Conservation (phyloP, 164 flowering plant species). For the Amborella trichopoda region DNA sequence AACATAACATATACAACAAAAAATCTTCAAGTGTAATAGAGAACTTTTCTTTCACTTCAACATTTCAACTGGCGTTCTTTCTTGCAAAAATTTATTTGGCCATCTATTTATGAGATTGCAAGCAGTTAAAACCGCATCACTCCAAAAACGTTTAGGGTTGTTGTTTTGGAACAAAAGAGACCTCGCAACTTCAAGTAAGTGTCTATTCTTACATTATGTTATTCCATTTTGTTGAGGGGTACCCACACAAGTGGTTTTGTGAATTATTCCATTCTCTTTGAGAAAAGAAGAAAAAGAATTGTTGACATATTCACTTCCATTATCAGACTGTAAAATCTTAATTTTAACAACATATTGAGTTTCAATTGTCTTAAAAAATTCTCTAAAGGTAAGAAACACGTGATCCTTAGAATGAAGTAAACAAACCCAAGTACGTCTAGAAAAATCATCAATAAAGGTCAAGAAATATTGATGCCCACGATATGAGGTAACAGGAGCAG, state of each 20-base stretch:
- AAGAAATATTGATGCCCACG: not conserved
- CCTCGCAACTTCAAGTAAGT: not conserved
- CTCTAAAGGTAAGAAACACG: not conserved
- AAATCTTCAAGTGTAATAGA: too few species aligned
- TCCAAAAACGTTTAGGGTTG: constrained; percentile 2
- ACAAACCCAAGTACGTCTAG: not conserved
- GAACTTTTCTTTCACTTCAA: too few species aligned
- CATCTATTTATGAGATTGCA: too few species aligned
- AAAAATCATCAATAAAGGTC: not conserved
- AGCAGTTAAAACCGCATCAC: not conserved
- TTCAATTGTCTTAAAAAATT: not conserved
- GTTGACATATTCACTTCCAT: not conserved
- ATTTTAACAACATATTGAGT: not conserved
- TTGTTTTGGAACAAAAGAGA: not conserved
- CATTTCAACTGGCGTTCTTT: too few species aligned
- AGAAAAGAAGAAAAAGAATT: not conserved
- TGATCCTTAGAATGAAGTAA: not conserved
- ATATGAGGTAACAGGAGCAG: not conserved
- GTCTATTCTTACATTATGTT: not conserved
- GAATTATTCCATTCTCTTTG: not conserved
- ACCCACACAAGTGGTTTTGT: not conserved
- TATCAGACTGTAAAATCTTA: not conserved
- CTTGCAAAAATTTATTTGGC: too few species aligned
- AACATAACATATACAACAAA: too few species aligned
- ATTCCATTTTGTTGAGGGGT: constrained; percentile 2